A percentile compares a stretch with the other conserved stretches of the same genome.
Conservation (phyloP, 1,284 basidiomycete species). For the Mrakiaceae sp. region DNA sequence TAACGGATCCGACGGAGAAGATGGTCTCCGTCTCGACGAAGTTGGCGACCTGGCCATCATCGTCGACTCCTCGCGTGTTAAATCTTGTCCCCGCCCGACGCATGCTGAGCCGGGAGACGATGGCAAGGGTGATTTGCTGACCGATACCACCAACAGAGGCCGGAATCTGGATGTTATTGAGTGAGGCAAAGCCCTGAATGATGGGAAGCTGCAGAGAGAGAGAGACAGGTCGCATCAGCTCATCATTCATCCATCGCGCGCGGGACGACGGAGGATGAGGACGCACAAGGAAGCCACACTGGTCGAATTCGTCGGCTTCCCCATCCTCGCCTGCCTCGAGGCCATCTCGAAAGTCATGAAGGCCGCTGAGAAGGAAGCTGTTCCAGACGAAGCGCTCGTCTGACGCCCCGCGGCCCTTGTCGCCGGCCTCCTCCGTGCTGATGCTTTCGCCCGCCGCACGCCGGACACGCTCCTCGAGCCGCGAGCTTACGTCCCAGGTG, state of each 20-base stretch:
- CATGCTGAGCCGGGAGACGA: conserved; percentile 83
- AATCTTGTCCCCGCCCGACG: conserved; percentile 94
- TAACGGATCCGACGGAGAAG: conserved; percentile 69
- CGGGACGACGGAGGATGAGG: background rate
- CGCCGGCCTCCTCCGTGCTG: conserved; percentile 20
- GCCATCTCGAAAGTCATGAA: conserved; percentile 67
- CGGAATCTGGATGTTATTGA: conserved; percentile 56
- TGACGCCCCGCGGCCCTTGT: conserved; percentile 13
- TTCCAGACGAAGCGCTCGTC: conserved; percentile 69
- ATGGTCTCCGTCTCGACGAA: conserved; percentile 97
- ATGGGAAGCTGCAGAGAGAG: conserved; percentile 53
- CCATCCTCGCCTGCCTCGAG: conserved; percentile 36
- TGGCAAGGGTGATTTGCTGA: conserved; percentile 51
- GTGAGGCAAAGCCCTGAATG: conserved; percentile 84
- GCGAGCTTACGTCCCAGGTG: conserved; percentile 74
- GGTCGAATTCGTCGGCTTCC: conserved; percentile 60
- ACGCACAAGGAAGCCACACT: conserved; percentile 67
- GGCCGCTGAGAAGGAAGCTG: conserved; percentile 63
- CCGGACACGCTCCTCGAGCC: conserved; percentile 55
- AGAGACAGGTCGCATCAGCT: conserved; percentile 26
- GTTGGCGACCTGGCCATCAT: conserved; percentile 93
- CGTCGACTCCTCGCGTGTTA: conserved; percentile 93
- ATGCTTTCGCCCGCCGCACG: conserved; percentile 38
- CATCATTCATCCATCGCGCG: conserved; percentile 19
- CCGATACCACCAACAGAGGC: conserved; percentile 34